These are phyloP conservation scores for Inga leiocalycina DNA, from an alignment of 306 rosid genomes.

Conservation along the genomic window DNA sequence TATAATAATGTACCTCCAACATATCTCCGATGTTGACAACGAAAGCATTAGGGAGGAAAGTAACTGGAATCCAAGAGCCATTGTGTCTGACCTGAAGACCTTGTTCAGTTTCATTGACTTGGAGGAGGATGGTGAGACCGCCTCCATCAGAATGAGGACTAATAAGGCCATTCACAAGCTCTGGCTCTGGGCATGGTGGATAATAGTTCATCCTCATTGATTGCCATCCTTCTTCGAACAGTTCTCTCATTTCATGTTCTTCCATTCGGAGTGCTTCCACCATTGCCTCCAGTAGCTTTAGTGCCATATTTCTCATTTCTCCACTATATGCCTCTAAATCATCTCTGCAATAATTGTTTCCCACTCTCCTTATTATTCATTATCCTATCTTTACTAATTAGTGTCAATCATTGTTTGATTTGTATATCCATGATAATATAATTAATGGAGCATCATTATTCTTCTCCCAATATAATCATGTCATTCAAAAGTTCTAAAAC, in stretches of 20 bases:
- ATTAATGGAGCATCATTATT: not conserved
- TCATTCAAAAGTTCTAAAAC: not conserved
- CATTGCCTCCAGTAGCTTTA: not conserved
- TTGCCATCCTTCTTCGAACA: not conserved
- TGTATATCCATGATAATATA: not conserved
- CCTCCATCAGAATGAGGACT: conserved; percentile 36
- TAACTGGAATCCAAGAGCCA: not conserved
- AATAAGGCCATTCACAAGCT: conserved; percentile 36
- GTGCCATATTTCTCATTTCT: not conserved
- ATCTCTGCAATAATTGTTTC: not conserved
- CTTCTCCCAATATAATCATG: not conserved
- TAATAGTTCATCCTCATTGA: not conserved
- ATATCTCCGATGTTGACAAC: not conserved
- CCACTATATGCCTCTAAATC: not conserved
- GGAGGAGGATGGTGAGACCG: conserved; percentile 42
- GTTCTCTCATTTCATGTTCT: not conserved
- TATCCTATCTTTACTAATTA: not conserved
- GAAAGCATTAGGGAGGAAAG: not conserved
- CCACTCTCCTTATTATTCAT: not conserved
- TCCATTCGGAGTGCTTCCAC: not conserved
- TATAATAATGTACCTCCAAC: not conserved
- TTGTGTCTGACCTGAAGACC: not conserved
- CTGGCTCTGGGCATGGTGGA: not conserved
- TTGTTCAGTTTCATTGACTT: not conserved
- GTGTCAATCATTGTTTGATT: not conserved